Base-by-base conservation (phyloP, 2,329 filamentous ascomycete species). In the Talaromyces sp. region DNA sequence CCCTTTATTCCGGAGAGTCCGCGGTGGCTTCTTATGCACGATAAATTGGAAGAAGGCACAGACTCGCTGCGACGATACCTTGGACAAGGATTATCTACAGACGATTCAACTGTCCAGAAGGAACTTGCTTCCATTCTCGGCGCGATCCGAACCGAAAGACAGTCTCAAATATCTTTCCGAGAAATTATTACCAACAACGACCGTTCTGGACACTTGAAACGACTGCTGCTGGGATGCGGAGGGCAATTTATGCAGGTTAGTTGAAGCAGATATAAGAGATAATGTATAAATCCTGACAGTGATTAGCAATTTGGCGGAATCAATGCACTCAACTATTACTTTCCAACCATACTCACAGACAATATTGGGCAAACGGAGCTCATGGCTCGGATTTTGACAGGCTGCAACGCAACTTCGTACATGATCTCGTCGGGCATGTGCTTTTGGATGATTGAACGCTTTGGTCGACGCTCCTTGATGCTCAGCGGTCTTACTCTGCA, bases 21-120 rank as follows among this genome's bases (percentile, higher is more conserved):
- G 1, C 64, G 69, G 6, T 73, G 71, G 69, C 64, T 72, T 27
- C 77, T 85, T 11, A 71, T 81, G 60, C 79, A 80, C 56, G 82
- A 81, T 17, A 71, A 75, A 42, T 76, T 83, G 63, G 72, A 73
- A 60, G 80, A 77, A 66, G 82, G 72, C 51, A 71, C 72, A 9
- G 70, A 75, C 8, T 83, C 17, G 76, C 83, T 42, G 79, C 79
- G 3, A 76, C 77, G 13, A 77, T 83, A 2, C 72, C 77, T 36
- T 75, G 80, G 32, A 39, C 7, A 39, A 9, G 36, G 36, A 3
- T 17, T 39, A 39, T 39, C 36, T n/a, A 2, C 3, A 15, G 17
- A 39, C 36, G 36, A 39, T n/a, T 3, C 36, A 17, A 39, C 36
- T 39, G 36, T 39, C 7, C 36, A 39, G 5, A 39, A 39, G 17